Conservation (phyloP, 441 rosid genomes). For the Adansonia madagascariensis region DNA sequence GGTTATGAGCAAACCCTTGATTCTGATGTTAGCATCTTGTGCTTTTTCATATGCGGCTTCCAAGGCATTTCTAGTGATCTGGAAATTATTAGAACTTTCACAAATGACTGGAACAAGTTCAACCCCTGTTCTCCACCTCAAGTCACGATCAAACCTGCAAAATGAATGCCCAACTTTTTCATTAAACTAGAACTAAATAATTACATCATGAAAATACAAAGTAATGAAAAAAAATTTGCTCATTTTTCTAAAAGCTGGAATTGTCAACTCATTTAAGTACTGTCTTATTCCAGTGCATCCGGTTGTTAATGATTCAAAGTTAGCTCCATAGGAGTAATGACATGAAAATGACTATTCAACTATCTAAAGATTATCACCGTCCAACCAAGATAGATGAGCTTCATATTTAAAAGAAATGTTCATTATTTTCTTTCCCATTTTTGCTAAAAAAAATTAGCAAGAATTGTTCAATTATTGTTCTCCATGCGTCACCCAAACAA, state of each 20-base stretch:
- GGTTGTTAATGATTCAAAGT: neutral
- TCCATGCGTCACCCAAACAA: too few relatives aligned
- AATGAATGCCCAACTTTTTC: neutral
- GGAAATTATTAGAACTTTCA: conserved; percentile 68
- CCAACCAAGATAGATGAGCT: neutral
- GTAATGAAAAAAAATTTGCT: neutral
- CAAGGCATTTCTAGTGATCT: conserved; percentile 63
- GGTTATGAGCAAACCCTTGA: conserved; percentile 83
- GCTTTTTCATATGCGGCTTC: conserved; percentile 74
- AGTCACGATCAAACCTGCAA: conserved; percentile 86
- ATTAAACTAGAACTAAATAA: neutral
- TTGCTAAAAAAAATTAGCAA: neutral
- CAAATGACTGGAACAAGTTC: conserved; percentile 72
- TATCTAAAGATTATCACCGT: neutral
- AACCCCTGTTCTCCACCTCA: conserved; percentile 92
- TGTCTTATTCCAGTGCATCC: neutral
- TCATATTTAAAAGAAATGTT: neutral
- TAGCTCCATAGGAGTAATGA: neutral
- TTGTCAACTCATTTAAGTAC: neutral
- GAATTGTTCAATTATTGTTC: too few relatives aligned
- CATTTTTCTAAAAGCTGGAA: neutral
- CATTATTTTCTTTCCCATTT: neutral
- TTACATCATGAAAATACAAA: neutral
- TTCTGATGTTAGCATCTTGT: conserved; percentile 44
- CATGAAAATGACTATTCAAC: neutral